Base-by-base conservation (phyloP, 768 basidiomycete genomes). In the Xanthoconium purpureum region DNA sequence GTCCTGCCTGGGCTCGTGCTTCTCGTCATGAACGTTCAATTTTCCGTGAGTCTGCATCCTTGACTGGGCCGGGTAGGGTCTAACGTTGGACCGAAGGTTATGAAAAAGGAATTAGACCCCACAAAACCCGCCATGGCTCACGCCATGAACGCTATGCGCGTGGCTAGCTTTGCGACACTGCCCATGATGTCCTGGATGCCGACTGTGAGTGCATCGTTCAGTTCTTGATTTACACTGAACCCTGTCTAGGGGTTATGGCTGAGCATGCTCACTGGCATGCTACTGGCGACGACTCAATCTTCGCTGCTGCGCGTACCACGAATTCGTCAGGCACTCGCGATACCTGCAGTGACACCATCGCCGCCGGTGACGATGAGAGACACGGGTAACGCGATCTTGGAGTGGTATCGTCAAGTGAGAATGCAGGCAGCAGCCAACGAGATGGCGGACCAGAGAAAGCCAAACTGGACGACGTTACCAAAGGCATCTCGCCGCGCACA, bases 21-120 rank as follows among this genome's bases (percentile, higher is more conserved):
- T 57, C 76, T 77, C 59, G 75, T 77, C 36, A 87, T 91, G 54
- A 87, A 93, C 58, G 35, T 79, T 9, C 89, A 92, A 60, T 80
- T 95, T 38, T 71, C 76, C 66, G 91, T 91, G 61, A 57, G 87
- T 71, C 3, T 50, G 5, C 35, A 7, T 43, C 40, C 12, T 7
- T 18, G 20, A 20, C 54, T 15, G 50, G 37, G 28, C 14, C 38
- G 11, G 13, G 18, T 20, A 29, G 38, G 13, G 17, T 47, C 48
- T 55, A 51, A 62, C 50, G 45, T 40, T 30, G 38, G 35, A 35
- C 28, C 39, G 11, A 54, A 78, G 78, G 47, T 79, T 52, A 69
- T 74, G 78, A 84, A 73, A 63, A 73, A 78, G 77, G 79, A 83
- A 63, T 70, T 83, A 72, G 74, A 87, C 77, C 71, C 74, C 54